These are phyloP conservation scores for Rhodotorula graminis DNA, from an alignment of 768 basidiomycete species.

Conservation along the genomic window DNA sequence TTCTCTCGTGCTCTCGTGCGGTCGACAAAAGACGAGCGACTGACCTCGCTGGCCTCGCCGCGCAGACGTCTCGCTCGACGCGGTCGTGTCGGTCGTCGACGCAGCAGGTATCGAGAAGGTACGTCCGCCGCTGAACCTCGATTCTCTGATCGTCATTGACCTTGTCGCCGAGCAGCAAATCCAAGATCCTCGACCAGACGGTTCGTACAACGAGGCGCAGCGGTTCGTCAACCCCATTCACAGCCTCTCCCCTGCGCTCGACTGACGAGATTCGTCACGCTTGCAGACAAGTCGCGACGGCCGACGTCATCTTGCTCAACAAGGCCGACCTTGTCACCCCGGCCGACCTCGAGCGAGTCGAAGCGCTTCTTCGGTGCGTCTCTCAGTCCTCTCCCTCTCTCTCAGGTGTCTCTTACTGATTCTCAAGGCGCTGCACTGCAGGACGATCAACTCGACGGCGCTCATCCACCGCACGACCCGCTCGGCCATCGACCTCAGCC, in stretches of 20 bases:
- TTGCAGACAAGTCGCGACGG: constrained; percentile 79
- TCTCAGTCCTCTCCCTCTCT: background rate
- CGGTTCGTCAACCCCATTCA: background rate
- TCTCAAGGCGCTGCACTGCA: background rate
- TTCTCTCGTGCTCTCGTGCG: too few species aligned
- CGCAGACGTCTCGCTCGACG: constrained; percentile 32
- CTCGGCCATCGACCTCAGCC: constrained; percentile 66
- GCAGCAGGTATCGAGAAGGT: constrained; percentile 35
- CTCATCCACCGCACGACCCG: constrained; percentile 67
- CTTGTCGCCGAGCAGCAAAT: constrained; percentile 19
- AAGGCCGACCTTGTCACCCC: constrained; percentile 71
- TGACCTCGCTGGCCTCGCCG: background rate
- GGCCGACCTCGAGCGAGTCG: constrained; percentile 53
- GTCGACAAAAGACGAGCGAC: background rate
- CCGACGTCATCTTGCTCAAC: constrained; percentile 88
- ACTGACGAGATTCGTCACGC: too few species aligned
- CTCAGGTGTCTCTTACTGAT: too few species aligned
- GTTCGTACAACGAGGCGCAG: constrained; percentile 34
- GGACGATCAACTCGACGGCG: constrained; percentile 68
- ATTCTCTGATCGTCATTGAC: background rate
- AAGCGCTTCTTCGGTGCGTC: constrained; percentile 56
- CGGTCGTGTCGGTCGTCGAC: constrained; percentile 35
- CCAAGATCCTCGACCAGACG: constrained; percentile 31
- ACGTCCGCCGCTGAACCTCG: too few species aligned
- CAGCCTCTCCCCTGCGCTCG: background rate